A percentile compares a stretch with the other conserved stretches of the same genome.
These are phyloP conservation scores for Pseudocercospora cruenta DNA, from an alignment of 2,329 filamentous ascomycete genomes.

Conservation along the genomic window DNA sequence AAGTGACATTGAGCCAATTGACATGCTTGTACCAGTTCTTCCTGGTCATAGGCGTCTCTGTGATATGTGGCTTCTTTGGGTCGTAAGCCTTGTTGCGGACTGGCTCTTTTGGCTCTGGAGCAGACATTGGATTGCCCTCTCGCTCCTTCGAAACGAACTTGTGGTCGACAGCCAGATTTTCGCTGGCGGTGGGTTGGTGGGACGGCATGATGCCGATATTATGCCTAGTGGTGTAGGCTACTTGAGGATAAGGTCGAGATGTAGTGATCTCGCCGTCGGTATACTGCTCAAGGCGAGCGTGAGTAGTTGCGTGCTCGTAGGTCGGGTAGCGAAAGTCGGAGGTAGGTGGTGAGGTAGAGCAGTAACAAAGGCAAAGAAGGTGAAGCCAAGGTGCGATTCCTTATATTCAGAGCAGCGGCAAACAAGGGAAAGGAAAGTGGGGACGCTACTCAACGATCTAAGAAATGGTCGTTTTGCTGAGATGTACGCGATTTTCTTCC, in stretches of 20 bases:
- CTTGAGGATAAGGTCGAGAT: background rate
- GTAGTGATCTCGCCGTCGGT: background rate
- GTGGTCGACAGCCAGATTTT: conserved; percentile 23
- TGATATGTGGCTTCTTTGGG: conserved; percentile 80
- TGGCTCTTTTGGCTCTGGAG: conserved; percentile 46
- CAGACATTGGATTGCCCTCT: conserved; percentile 6
- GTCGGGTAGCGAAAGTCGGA: background rate
- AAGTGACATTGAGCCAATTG: conserved; percentile 86
- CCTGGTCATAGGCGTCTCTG: conserved; percentile 77
- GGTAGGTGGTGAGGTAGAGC: background rate
- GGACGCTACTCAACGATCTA: background rate
- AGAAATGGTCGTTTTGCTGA: background rate
- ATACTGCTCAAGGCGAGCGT: conserved; percentile 4
- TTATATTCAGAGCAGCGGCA: conserved; percentile 7
- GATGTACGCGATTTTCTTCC: background rate
- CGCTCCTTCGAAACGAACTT: conserved; percentile 25
- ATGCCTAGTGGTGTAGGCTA: conserved; percentile 3
- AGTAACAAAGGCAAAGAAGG: conserved; percentile 2
- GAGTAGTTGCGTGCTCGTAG: background rate
- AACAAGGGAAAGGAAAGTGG: conserved; percentile 6
- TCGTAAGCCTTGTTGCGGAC: conserved; percentile 58
- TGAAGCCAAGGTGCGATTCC: background rate
- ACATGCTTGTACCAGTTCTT: conserved; percentile 89
- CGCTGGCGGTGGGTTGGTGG: conserved; percentile 49
- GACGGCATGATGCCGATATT: conserved; percentile 51